Percentiles rank a stretch among this genome's conserved stretches.
Evolutionary conservation across 805 yeast species (phyloP).

Genomic region (Nakazawaea ambrosiae): DNA sequence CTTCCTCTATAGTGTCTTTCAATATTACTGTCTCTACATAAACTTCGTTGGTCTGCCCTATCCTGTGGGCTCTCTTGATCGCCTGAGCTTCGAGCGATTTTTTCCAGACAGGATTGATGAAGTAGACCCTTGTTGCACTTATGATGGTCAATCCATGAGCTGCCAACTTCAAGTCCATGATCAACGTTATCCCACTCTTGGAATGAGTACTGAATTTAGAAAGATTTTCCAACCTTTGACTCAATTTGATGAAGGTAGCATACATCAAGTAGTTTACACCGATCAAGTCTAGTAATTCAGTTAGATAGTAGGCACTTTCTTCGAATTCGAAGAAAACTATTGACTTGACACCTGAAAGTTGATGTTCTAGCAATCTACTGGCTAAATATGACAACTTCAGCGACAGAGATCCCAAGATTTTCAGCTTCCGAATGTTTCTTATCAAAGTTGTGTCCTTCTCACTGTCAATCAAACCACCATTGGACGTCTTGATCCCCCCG

Average conservation of each 20-base stretch:
- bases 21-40: slow-evolving; percentile 62
- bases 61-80: slow-evolving; percentile 69
- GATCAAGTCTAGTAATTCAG: slow-evolving; percentile 55
- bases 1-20: slow-evolving; percentile 60
- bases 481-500: slow-evolving; percentile 16
- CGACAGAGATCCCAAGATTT: slow-evolving; percentile 55
- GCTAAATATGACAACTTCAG: slow-evolving; percentile 56
- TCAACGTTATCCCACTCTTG: slow-evolving; percentile 42
- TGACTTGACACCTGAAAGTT: slow-evolving; percentile 38
- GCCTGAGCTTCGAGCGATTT: slow-evolving; percentile 69
- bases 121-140: slow-evolving; percentile 62
- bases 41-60: slow-evolving; percentile 61
- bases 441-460: slow-evolving; percentile 20
- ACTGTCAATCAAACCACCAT: slow-evolving; percentile 10
- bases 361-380: slow-evolving; percentile 47
- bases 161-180: slow-evolving; percentile 64
- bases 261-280: slow-evolving; percentile 59
- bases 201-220: slow-evolving; percentile 39
- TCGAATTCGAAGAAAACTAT: slow-evolving; percentile 66
- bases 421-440: slow-evolving; percentile 25
- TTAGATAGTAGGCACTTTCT: slow-evolving; percentile 60
- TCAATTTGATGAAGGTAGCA: slow-evolving; percentile 49
- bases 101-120: slow-evolving; percentile 69
- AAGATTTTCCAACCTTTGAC: slow-evolving; percentile 45
- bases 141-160: slow-evolving; percentile 66